phyloP scores from a whole-genome alignment of 306 rosid genomes.

The Macrotyloma uniflorum region DNA sequence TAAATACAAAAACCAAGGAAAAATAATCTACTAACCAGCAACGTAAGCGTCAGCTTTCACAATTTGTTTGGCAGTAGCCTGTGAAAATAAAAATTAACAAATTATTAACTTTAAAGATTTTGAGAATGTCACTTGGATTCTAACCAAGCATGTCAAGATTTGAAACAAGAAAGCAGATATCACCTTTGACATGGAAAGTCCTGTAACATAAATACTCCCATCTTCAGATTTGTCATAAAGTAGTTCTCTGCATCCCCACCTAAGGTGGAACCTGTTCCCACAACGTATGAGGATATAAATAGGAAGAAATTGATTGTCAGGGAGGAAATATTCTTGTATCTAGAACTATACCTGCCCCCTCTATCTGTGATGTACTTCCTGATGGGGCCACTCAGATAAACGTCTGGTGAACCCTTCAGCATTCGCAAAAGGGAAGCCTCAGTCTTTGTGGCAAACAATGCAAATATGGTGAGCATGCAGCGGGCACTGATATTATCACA shows the following conservation, averaged over 20 bases:
- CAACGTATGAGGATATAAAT: conserved; percentile 36
- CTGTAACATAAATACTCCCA: conserved; percentile 71
- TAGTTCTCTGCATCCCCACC: conserved; percentile 98
- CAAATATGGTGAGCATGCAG: conserved; percentile 98
- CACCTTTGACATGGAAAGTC: conserved; percentile 89
- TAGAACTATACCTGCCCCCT: conserved; percentile 80
- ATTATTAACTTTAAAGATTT: conserved; percentile 26
- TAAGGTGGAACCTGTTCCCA: conserved; percentile 88
- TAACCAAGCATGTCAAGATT: conserved; percentile 30
- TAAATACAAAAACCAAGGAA: conserved; percentile 13
- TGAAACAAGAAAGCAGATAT: conserved; percentile 16
- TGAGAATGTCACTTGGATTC: conserved; percentile 26
- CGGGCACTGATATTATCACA: conserved; percentile 99
- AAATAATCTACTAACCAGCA: conserved; percentile 72
- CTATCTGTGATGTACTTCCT: conserved; percentile 85
- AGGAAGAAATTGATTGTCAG: conserved; percentile 30
- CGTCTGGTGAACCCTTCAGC: conserved; percentile 99
- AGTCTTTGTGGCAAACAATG: conserved; percentile 94
- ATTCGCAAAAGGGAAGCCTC: conserved; percentile 97
- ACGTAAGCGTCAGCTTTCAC: conserved; percentile 95
- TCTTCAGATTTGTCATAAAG: conserved; percentile 73
- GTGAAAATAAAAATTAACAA: conserved; percentile 28
- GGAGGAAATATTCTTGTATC: conserved; percentile 10
- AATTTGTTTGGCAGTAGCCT: conserved; percentile 85
- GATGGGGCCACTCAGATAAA: conserved; percentile 92